These are phyloP conservation scores for Leishmania arabica DNA, from an alignment of 208 protist species.

Conservation along the genomic window DNA sequence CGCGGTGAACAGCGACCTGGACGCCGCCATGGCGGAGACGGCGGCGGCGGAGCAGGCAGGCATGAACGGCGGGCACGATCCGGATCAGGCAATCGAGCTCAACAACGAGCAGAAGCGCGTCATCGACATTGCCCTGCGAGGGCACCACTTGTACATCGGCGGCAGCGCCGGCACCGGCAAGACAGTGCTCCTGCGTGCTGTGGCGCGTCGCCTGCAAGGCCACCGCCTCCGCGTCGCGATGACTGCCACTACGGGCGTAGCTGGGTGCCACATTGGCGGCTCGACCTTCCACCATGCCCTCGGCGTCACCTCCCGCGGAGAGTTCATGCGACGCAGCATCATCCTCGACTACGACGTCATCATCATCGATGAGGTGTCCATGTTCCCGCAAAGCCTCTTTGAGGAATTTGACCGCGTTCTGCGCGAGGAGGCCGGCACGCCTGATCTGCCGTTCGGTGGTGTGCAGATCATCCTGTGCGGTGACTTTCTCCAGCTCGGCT, in stretches of 20 bases:
- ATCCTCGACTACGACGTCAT: constrained; percentile 89
- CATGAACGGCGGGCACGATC: constrained; percentile 35
- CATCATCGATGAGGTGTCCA: constrained; percentile 94
- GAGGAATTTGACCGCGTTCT: constrained; percentile 86
- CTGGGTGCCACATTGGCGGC: constrained; percentile 89
- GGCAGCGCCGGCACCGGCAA: constrained; percentile 92
- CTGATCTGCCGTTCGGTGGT: constrained; percentile 91
- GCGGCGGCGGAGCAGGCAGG: constrained; percentile 14
- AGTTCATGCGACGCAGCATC: constrained; percentile 75
- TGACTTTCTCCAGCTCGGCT: constrained; percentile 93
- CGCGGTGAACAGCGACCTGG: constrained; percentile 30
- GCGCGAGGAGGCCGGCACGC: constrained; percentile 79
- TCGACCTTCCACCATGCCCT: constrained; percentile 92
- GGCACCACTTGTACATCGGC: constrained; percentile 88
- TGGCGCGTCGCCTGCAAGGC: constrained; percentile 72
- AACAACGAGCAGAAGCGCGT: constrained; percentile 87
- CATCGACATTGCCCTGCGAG: constrained; percentile 81
- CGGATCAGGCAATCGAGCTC: constrained; percentile 52
- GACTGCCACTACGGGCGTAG: constrained; percentile 91
- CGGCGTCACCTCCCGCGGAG: constrained; percentile 72
- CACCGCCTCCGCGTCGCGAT: constrained; percentile 85
- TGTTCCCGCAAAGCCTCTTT: constrained; percentile 86
- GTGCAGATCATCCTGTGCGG: constrained; percentile 94
- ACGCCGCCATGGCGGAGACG: constrained; percentile 20
- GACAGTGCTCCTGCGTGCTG: constrained; percentile 78